These are phyloP conservation scores for Ceratobasidium sp. DNA, from an alignment of 1,284 basidiomycete species.

Conservation along the genomic window DNA sequence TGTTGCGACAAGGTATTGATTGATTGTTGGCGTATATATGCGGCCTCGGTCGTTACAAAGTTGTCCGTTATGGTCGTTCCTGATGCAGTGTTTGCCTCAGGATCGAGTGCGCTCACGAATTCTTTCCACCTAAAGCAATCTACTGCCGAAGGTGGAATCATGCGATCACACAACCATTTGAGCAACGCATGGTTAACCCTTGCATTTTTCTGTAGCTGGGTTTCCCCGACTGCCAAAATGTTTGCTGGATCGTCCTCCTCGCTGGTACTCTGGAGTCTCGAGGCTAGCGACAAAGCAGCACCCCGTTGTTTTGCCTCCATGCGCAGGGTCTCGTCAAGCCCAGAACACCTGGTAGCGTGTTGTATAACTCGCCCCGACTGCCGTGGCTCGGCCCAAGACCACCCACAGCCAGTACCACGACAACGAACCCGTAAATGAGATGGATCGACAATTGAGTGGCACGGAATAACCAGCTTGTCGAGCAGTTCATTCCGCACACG, in stretches of 20 bases:
- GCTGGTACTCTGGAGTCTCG: not conserved
- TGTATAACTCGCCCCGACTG: not conserved
- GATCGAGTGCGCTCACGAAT: slow-evolving; percentile 2
- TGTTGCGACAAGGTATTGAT: slow-evolving; percentile 27
- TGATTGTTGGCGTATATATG: slow-evolving; percentile 16
- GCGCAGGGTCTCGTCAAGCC: not conserved
- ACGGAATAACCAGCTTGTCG: slow-evolving; percentile 5
- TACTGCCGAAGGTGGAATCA: slow-evolving; percentile 20
- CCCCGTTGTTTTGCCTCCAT: not conserved
- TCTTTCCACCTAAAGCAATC: slow-evolving; percentile 24
- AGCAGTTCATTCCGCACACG: not conserved
- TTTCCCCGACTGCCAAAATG: not conserved
- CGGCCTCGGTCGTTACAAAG: slow-evolving; percentile 30
- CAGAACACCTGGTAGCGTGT: not conserved
- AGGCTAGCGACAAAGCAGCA: slow-evolving; percentile 19
- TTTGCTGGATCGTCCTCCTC: not conserved
- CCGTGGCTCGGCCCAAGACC: slow-evolving; percentile 29
- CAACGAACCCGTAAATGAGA: slow-evolving; percentile 20
- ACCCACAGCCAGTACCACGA: slow-evolving; percentile 10
- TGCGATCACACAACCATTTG: slow-evolving; percentile 33
- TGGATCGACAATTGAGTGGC: slow-evolving; percentile 23
- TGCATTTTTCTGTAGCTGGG: not conserved
- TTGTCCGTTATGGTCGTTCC: slow-evolving; percentile 8
- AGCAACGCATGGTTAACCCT: slow-evolving; percentile 23
- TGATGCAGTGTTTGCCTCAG: not conserved